Evolutionary conservation across 345 rosid genomes (phyloP).

Genomic region (Boechera divaricarpa): DNA sequence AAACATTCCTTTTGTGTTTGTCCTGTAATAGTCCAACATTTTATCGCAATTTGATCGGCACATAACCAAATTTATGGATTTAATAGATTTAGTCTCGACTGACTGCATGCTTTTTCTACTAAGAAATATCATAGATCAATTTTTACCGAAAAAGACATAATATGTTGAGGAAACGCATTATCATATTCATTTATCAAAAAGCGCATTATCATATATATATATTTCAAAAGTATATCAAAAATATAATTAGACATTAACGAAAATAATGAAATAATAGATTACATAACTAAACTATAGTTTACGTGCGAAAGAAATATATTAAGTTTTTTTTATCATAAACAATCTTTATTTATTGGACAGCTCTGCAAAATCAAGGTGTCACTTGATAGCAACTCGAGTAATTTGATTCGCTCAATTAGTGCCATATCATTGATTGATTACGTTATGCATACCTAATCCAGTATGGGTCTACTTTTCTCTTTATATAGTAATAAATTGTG

Average conservation of each 20-base stretch:
- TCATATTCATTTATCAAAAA: neutral
- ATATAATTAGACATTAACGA: neutral
- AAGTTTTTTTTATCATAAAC: no score
- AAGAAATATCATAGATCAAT: neutral
- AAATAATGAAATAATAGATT: neutral
- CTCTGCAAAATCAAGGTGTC: slow-evolving; percentile 28
- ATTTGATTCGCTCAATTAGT: slow-evolving; percentile 31
- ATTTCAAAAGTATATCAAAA: neutral
- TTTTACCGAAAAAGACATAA: neutral
- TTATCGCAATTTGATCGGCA: slow-evolving; percentile 28
- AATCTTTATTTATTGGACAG: slow-evolving; percentile 7
- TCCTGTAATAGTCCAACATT: slow-evolving; percentile 37
- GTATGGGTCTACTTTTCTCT: neutral
- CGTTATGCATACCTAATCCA: slow-evolving; percentile 30
- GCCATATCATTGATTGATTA: slow-evolving; percentile 41
- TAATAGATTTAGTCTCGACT: slow-evolving; percentile 15
- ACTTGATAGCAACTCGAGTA: slow-evolving; percentile 41
- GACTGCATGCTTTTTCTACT: neutral
- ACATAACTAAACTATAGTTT: neutral
- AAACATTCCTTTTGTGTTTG: slow-evolving; percentile 45
- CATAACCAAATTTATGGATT: slow-evolving; percentile 10
- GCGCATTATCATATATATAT: no score
- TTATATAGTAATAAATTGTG: no score
- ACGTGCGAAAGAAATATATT: no score
- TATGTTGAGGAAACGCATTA: neutral